Conservation (phyloP, 2,329 filamentous ascomycete species). For the Penicillium sp. region DNA sequence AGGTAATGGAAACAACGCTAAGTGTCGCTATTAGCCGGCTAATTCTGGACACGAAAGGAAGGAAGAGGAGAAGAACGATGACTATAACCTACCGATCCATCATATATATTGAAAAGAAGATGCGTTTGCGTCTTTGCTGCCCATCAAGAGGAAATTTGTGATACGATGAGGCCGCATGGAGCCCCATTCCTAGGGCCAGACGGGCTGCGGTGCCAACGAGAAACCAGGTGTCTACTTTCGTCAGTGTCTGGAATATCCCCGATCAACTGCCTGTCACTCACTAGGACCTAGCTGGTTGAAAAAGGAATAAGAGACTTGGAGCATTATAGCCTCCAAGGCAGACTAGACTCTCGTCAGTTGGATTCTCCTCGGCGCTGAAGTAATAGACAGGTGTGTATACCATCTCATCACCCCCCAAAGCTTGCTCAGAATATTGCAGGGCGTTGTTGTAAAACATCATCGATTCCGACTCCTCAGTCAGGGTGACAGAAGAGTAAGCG, state of each 20-base stretch:
- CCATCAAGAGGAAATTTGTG: conserved; percentile 26
- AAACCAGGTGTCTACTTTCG: conserved; percentile 39
- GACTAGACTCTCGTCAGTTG: conserved; percentile 19
- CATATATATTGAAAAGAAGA: conserved; percentile 45
- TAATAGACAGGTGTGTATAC: conserved; percentile 19
- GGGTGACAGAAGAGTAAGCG: conserved; percentile 37
- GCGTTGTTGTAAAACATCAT: conserved; percentile 40
- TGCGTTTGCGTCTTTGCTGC: conserved; percentile 34
- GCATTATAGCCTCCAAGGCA: conserved; percentile 39
- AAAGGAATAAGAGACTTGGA: conserved; percentile 44
- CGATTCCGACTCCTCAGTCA: conserved; percentile 40
- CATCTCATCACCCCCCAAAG: conserved; percentile 35
- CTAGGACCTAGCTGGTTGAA: conserved; percentile 44
- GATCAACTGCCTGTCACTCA: conserved; percentile 16
- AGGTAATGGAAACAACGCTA: conserved; percentile 39
- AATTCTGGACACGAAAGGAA: background rate
- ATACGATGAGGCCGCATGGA: conserved; percentile 35
- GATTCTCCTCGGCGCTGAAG: background rate
- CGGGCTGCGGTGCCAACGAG: conserved; percentile 40
- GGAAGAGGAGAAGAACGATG: background rate
- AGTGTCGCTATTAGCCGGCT: background rate
- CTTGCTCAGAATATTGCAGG: conserved; percentile 35
- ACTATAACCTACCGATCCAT: conserved; percentile 34
- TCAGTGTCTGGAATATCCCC: background rate
- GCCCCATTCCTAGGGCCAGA: conserved; percentile 39